A percentile compares a stretch with the other conserved stretches of the same genome.
These are phyloP conservation scores for Symbiodinium natans DNA, from an alignment of 73 alveolate species.

Conservation along the genomic window DNA sequence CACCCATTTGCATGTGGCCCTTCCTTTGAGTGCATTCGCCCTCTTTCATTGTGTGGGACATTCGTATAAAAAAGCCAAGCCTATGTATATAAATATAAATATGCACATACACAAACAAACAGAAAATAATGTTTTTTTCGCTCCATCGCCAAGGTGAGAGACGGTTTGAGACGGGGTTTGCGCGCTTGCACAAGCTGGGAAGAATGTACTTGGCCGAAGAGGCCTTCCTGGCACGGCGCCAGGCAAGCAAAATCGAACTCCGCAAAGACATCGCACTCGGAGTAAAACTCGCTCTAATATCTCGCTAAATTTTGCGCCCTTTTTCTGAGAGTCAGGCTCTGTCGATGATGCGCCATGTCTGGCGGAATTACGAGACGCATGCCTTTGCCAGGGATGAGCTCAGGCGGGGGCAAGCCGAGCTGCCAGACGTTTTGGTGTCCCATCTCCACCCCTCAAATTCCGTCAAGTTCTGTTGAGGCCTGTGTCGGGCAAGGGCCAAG, in stretches of 20 bases:
- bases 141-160: background rate
- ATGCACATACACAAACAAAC: too few species aligned
- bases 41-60: too few species aligned
- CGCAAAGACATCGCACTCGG: background rate
- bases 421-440: too few species aligned
- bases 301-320: too few species aligned
- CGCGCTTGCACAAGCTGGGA: slow-evolving; percentile 12
- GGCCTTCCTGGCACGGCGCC: slow-evolving; percentile 45
- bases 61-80: too few species aligned
- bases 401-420: too few species aligned
- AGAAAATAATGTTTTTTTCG: background rate
- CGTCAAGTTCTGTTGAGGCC: slow-evolving; percentile 34
- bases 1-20: background rate
- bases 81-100: too few species aligned
- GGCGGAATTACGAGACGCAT: slow-evolving; percentile 61
- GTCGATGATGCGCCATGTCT: slow-evolving; percentile 88
- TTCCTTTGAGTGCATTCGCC: background rate
- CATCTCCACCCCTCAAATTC: too few species aligned
- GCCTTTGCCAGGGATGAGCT: slow-evolving; percentile 92
- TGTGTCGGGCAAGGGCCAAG: slow-evolving; percentile 55
- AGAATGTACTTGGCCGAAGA: slow-evolving; percentile 47
- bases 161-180: background rate
- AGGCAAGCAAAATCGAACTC: slow-evolving; percentile 6
- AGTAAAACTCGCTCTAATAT: too few species aligned
- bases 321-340: too few species aligned